phyloP scores from a whole-genome alignment of 768 basidiomycete genomes.

The Trametopsis cervina region DNA sequence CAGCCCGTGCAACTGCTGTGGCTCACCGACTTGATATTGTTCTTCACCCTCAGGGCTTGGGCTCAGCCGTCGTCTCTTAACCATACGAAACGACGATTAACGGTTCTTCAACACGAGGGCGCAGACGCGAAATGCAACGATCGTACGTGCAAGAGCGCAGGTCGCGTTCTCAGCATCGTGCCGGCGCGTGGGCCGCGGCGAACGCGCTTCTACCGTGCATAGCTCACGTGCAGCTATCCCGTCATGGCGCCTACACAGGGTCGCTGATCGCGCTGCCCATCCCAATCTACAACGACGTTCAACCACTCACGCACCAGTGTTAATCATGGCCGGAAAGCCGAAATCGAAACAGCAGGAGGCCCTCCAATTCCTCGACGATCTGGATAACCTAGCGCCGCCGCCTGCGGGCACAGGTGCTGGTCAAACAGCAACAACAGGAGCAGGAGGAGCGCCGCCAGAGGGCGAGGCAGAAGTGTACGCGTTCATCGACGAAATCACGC shows the following conservation, averaged over 20 bases:
- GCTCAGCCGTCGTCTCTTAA: conserved; percentile 1
- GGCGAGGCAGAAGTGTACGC: conserved; percentile 82
- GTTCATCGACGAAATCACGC: conserved; percentile 91
- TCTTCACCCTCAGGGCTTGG: conserved; percentile 16
- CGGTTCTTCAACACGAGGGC: no score
- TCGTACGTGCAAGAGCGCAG: not conserved
- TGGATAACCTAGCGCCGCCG: conserved; percentile 61
- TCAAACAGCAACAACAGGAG: conserved; percentile 15
- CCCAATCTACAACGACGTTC: no score
- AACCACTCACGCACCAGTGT: not conserved
- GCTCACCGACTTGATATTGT: conserved; percentile 22
- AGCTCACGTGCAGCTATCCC: not conserved
- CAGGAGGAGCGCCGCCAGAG: conserved; percentile 25
- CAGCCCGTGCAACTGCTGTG: not conserved
- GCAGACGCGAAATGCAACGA: no score
- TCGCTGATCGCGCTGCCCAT: not conserved
- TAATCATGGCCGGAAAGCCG: conserved; percentile 35
- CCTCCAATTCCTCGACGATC: conserved; percentile 88
- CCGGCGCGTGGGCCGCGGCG: not conserved
- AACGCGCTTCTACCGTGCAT: not conserved
- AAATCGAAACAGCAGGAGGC: conserved; percentile 87
- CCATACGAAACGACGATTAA: not conserved
- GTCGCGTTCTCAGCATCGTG: not conserved
- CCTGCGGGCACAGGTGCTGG: conserved; percentile 17
- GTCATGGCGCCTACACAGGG: not conserved